Percentiles rank a stretch among this genome's conserved stretches.
These are phyloP conservation scores for Kentomonas sorsogonicus DNA, from an alignment of 208 protist species.

Conservation along the genomic window DNA sequence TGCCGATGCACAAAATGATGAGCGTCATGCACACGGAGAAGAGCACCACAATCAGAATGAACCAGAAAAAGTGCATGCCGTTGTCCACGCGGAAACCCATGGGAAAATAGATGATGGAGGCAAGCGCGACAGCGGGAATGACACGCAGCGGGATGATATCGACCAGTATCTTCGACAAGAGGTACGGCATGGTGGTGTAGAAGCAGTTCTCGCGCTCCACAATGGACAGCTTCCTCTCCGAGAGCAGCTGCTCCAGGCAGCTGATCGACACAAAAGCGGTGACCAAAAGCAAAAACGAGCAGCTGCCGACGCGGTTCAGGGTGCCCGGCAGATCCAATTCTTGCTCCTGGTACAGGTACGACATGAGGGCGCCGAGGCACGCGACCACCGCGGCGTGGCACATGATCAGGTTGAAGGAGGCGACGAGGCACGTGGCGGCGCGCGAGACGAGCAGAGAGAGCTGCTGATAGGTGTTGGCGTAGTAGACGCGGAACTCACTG, in stretches of 20 bases:
- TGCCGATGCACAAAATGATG: slow-evolving; percentile 76
- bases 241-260: slow-evolving; percentile 80
- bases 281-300: slow-evolving; percentile 84
- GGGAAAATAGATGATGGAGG: slow-evolving; percentile 85
- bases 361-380: slow-evolving; percentile 70
- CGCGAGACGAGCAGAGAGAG: slow-evolving; percentile 64
- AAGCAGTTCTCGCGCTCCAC: slow-evolving; percentile 88
- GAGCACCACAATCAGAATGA: slow-evolving; percentile 74
- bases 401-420: slow-evolving; percentile 75
- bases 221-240: slow-evolving; percentile 83
- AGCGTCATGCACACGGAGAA: slow-evolving; percentile 83
- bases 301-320: slow-evolving; percentile 81
- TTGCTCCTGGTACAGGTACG: slow-evolving; percentile 75
- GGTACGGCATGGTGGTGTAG: slow-evolving; percentile 82
- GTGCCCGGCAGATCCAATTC: slow-evolving; percentile 73
- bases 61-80: slow-evolving; percentile 82
- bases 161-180: slow-evolving; percentile 85
- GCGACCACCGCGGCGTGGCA: slow-evolving; percentile 78
- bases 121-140: slow-evolving; percentile 77
- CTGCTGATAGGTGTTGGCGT: slow-evolving; percentile 85
- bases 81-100: slow-evolving; percentile 86
- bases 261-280: slow-evolving; percentile 85
- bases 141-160: slow-evolving; percentile 87
- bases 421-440: slow-evolving; percentile 54
- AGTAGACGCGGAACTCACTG: slow-evolving; percentile 57